Percentiles rank a stretch among this genome's conserved stretches.
Conservation (phyloP, 192 early-diverging fungal genomes). For the Kappamyces sp. region DNA sequence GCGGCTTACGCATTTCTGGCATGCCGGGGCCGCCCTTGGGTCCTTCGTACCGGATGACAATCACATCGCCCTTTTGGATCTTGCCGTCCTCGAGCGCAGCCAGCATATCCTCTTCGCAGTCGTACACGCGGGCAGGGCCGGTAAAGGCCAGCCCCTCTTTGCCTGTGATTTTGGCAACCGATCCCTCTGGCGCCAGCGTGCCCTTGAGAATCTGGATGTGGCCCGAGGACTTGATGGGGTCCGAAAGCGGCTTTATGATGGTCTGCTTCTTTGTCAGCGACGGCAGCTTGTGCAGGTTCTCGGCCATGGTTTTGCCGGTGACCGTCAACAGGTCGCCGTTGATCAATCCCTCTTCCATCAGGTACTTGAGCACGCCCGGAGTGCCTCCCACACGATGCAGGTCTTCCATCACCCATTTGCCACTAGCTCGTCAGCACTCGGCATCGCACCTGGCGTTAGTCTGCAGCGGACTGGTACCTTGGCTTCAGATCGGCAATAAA, state of each 20-base stretch:
- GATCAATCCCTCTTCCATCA: slow-evolving; percentile 76
- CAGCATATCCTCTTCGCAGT: slow-evolving; percentile 91
- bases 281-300: slow-evolving; percentile 80
- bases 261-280: slow-evolving; percentile 77
- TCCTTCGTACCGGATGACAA: slow-evolving; percentile 95
- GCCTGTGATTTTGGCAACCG: slow-evolving; percentile 99
- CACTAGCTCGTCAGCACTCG: slow-evolving; percentile 41
- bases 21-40: slow-evolving; percentile 98
- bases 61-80: slow-evolving; percentile 88
- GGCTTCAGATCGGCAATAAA: slow-evolving; percentile 98
- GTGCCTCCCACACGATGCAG: slow-evolving; percentile 88
- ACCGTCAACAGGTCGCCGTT: slow-evolving; percentile 90
- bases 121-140: slow-evolving; percentile 86
- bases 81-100: slow-evolving; percentile 76
- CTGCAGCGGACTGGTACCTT: slow-evolving; percentile 29
- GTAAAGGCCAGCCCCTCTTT: slow-evolving; percentile 92
- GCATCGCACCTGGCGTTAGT: not conserved
- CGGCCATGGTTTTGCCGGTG: slow-evolving; percentile 92
- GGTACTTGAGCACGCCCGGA: slow-evolving; percentile 90
- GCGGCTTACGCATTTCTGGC: slow-evolving; percentile 88
- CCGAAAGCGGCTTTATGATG: slow-evolving; percentile 72
- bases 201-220: slow-evolving; percentile 94
- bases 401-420: slow-evolving; percentile 98
- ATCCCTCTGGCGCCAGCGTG: slow-evolving; percentile 90
- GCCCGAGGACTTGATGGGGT: slow-evolving; percentile 90